Percentiles rank a stretch among this genome's conserved stretches.
These are phyloP conservation scores for Picea abies DNA, from an alignment of 83 land plant genomes.

Conservation along the genomic window DNA sequence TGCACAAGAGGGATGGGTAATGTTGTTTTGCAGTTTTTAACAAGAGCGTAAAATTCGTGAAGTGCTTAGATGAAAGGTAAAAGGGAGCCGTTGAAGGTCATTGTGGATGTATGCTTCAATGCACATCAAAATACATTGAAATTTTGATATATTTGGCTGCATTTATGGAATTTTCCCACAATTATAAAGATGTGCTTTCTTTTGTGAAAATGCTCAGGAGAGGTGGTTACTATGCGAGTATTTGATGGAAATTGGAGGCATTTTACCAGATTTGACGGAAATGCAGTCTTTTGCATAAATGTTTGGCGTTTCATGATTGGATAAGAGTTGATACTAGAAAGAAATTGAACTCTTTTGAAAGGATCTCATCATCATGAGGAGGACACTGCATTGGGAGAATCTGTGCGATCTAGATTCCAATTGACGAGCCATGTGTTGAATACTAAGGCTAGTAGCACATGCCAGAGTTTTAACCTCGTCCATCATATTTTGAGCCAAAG, in stretches of 20 bases:
- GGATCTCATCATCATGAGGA: background rate
- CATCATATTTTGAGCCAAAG: no score
- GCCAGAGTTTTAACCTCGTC: no score
- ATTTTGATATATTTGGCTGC: background rate
- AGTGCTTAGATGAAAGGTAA: no score
- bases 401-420: constrained; percentile 53
- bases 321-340: background rate
- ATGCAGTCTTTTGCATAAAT: background rate
- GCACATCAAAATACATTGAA: background rate
- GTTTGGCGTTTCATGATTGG: background rate
- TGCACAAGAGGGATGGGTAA: no score
- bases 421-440: no score
- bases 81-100: no score
- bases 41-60: no score
- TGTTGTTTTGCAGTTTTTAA: no score
- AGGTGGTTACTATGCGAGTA: background rate
- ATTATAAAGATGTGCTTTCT: background rate
- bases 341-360: background rate
- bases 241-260: background rate
- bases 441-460: no score
- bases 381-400: constrained; percentile 50
- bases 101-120: background rate
- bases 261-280: background rate
- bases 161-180: background rate
- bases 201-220: background rate